Evolutionary conservation across 345 rosid genomes (phyloP), one percentile per base, ranked within the genome.

Genomic region (Clausena lansium): DNA sequence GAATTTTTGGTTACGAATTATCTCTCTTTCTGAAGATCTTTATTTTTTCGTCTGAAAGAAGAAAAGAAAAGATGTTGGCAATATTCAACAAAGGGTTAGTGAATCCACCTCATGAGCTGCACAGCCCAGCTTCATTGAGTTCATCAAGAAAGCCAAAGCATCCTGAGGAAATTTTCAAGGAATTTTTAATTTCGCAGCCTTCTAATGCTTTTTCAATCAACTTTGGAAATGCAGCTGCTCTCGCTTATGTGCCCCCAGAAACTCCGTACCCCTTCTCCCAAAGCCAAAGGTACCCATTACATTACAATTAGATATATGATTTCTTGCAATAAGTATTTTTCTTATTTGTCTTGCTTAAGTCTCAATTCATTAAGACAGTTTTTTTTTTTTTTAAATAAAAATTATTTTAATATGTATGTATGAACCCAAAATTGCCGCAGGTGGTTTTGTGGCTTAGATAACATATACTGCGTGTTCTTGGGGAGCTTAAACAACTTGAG

Each of bases 31-130:
- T 65, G 69, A 64, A 64, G 22, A 32, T 32, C 32, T 17, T 3
- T 0, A 13, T 65, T 41, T 73, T 57, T 60, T 72, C 35, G 14
- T 19, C 38, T 47, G 47, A 36, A 75, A n/a, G 5, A 9, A 54
- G 50, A 33, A 73, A 41, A 28, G 50, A 8, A 60, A 85, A 80
- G 75, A 92, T 92, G 97, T 81, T 92, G 86, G 91, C 89, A 2
- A 83, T 92, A 73, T 89, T 92, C 89, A 89, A 83, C 75, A 86
- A 89, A 77, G 87, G 76, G 1, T 41, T 90, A 27, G 89, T 89
- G 74, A 81, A 86, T 71, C 88, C 94, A 25, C 97, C 97, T 0
- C 70, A 83, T 75, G 97, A 92, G 89, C 88, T 92, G 41, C 81
- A 84, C 54, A 85, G 97, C 72, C 91, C 93, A 6, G 87, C 85